Evolutionary conservation across 768 basidiomycete species (phyloP).

Genomic region (Tubosaeta brunneosetosa): DNA sequence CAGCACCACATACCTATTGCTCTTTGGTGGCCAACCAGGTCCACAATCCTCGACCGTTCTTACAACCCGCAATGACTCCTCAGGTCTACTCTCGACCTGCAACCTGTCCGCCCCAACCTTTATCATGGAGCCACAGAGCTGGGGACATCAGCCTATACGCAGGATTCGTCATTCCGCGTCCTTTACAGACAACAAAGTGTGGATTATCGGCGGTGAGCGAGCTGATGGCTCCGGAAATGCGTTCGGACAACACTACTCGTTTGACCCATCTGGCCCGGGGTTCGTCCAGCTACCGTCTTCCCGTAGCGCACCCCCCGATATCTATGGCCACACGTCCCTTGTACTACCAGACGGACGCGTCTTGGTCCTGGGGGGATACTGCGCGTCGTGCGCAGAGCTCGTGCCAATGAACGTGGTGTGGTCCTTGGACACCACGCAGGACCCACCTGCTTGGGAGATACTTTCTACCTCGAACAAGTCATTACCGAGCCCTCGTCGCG

Average conservation of each 20-base stretch:
- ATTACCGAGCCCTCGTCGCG: conserved; percentile 56
- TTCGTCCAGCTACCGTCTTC: conserved; percentile 55
- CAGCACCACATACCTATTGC: conserved; percentile 47
- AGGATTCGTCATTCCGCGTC: conserved; percentile 73
- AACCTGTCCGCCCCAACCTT: conserved; percentile 40
- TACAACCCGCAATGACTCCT: conserved; percentile 57
- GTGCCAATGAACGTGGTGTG: conserved; percentile 59
- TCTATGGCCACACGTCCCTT: conserved; percentile 70
- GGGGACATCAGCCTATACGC: conserved; percentile 66
- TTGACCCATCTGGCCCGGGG: conserved; percentile 43
- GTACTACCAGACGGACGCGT: conserved; percentile 67
- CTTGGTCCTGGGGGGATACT: conserved; percentile 72
- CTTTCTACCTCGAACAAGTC: conserved; percentile 36
- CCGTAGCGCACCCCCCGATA: conserved; percentile 52
- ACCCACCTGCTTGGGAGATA: conserved; percentile 46
- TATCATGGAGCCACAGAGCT: conserved; percentile 43
- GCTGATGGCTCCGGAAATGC: conserved; percentile 70
- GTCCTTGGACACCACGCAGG: conserved; percentile 53
- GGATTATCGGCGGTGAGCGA: conserved; percentile 74
- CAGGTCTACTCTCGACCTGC: conserved; percentile 47
- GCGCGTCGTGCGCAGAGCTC: conserved; percentile 41
- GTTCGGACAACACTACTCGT: conserved; percentile 62
- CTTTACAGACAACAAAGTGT: conserved; percentile 49
- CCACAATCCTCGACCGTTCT: conserved; percentile 51
- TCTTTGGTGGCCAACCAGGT: conserved; percentile 76